phyloP scores from a whole-genome alignment of 129 eudicot genomes.

The Escallonia herrerae region DNA sequence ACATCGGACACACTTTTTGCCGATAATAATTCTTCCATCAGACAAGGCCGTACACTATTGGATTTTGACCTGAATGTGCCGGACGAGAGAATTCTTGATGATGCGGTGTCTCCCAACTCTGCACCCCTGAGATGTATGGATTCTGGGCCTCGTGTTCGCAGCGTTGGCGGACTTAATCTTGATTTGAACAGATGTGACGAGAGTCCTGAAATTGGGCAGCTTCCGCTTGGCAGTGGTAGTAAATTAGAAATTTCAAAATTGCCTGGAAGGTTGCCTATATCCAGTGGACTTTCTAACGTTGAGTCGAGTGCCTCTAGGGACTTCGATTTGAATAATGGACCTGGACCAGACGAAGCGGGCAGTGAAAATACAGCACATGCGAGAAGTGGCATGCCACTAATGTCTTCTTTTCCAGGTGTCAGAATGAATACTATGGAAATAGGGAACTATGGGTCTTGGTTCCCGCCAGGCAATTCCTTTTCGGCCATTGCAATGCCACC shows the following conservation, averaged over 20 bases:
- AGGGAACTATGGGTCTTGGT: conserved; percentile 64
- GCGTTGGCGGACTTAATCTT: conserved; percentile 50
- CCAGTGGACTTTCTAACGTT: conserved; percentile 13
- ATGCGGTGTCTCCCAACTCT: conserved; percentile 27
- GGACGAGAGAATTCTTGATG: conserved; percentile 46
- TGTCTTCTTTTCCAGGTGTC: conserved; percentile 31
- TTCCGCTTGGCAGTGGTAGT: conserved; percentile 28
- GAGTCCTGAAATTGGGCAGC: conserved; percentile 43
- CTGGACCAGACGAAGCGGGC: conserved; percentile 54
- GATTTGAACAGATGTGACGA: conserved; percentile 75
- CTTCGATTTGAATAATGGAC: conserved; percentile 71
- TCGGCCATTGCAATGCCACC: conserved; percentile 53
- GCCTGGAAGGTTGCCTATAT: conserved; percentile 24
- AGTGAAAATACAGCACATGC: conserved; percentile 19
- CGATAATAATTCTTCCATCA: conserved; percentile 24
- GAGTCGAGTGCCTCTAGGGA: conserved; percentile 40
- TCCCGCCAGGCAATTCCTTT: conserved; percentile 49
- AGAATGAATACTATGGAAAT: conserved; percentile 50
- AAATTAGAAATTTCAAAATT: conserved; percentile 18
- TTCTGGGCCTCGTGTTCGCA: conserved; percentile 5
- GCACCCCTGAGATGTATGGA: conserved; percentile 4
- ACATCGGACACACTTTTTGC: conserved; percentile 14
- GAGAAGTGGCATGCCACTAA: conserved; percentile 23
- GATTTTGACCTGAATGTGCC: conserved; percentile 74
- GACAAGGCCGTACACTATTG: conserved; percentile 39